Conservation (phyloP, 805 yeast genomes). For the Huiozyma sinensis region DNA sequence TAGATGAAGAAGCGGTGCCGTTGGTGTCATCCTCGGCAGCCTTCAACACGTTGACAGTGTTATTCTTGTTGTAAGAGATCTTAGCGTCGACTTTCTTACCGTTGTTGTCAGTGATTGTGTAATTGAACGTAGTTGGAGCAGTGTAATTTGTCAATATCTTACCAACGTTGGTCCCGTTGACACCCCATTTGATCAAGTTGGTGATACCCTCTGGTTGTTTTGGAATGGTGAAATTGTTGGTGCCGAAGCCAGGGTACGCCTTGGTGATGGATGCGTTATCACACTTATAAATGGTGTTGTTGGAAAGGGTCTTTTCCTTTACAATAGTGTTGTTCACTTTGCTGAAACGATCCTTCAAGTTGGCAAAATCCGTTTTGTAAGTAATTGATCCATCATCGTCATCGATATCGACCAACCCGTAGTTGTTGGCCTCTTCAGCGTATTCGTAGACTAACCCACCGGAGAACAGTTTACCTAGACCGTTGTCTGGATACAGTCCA, state of each 20-base stretch:
- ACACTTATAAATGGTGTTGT: conserved; percentile 30
- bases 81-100: conserved; percentile 30
- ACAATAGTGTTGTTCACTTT: conserved; percentile 31
- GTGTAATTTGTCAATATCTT: conserved; percentile 31
- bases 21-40: conserved; percentile 10
- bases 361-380: conserved; percentile 39
- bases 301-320: conserved; percentile 28
- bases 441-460: conserved; percentile 95
- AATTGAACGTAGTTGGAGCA: conserved; percentile 31
- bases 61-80: conserved; percentile 28
- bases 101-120: conserved; percentile 30
- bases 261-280: conserved; percentile 29
- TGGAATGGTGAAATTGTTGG: conserved; percentile 37
- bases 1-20: conserved; percentile 12
- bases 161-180: conserved; percentile 36
- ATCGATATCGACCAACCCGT: conserved; percentile 59
- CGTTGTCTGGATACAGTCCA: conserved; percentile 45
- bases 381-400: conserved; percentile 32
- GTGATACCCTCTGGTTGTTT: conserved; percentile 35
- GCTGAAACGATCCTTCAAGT: conserved; percentile 35
- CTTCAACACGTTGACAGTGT: conserved; percentile 30
- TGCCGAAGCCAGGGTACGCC: conserved; percentile 34
- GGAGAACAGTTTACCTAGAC: conserved; percentile 55
- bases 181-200: conserved; percentile 39
- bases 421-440: conserved; percentile 62